phyloP scores from a whole-genome alignment of 106 monocot species.

The Alisma plantagoaquatica region DNA sequence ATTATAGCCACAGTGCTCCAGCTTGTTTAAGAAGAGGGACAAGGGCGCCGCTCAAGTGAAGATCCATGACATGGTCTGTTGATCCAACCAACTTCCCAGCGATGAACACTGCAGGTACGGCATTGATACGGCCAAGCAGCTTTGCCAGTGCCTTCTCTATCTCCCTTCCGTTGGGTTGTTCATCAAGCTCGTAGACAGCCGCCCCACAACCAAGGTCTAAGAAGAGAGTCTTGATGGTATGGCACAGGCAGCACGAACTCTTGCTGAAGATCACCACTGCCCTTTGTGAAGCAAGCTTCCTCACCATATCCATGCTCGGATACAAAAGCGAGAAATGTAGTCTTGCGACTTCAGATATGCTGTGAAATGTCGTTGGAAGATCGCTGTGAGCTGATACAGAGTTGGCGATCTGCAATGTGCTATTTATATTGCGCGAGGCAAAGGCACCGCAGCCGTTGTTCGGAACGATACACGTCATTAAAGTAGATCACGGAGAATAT shows the following conservation, averaged over 20 bases:
- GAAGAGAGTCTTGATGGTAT: conserved; percentile 25
- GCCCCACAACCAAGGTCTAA: conserved; percentile 44
- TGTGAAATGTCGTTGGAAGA: too few relatives aligned
- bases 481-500: too few relatives aligned
- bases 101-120: conserved; percentile 55
- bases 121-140: conserved; percentile 21
- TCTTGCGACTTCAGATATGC: too few relatives aligned
- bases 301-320: conserved; percentile 24
- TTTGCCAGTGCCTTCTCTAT: conserved; percentile 41
- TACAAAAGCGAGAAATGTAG: too few relatives aligned
- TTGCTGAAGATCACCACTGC: conserved; percentile 31
- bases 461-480: too few relatives aligned
- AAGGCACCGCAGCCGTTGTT: too few relatives aligned
- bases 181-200: conserved; percentile 37
- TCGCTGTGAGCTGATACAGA: too few relatives aligned
- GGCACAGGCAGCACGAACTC: conserved; percentile 31
- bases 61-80: conserved; percentile 53
- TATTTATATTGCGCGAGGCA: too few relatives aligned
- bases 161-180: conserved; percentile 38
- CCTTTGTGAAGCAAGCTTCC: conserved; percentile 19
- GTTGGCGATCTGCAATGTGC: too few relatives aligned
- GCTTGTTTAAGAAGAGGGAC: conserved; percentile 45
- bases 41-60: conserved; percentile 40
- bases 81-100: conserved; percentile 50
- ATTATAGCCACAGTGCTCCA: conserved; percentile 45